phyloP scores from a whole-genome alignment of 257 asterid species.

The Solanum sejunctum region DNA sequence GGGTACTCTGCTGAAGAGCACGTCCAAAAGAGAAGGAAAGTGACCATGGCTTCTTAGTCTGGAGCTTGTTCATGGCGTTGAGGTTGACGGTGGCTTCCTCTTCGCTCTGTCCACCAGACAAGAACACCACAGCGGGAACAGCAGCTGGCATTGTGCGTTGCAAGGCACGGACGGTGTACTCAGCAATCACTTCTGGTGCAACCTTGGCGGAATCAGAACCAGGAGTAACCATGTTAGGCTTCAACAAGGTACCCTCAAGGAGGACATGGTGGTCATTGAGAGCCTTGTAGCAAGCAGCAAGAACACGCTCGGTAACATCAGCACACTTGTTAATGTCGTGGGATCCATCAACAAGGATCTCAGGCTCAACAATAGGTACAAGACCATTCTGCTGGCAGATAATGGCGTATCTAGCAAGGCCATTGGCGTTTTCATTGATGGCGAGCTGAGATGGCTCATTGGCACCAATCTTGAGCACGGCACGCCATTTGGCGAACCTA shows the following conservation, averaged over 20 bases:
- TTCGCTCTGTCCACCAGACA: slow-evolving; percentile 63
- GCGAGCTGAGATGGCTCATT: slow-evolving; percentile 52
- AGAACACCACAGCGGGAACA: slow-evolving; percentile 51
- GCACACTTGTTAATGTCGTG: slow-evolving; percentile 46
- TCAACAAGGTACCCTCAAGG: slow-evolving; percentile 46
- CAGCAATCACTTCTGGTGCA: slow-evolving; percentile 51
- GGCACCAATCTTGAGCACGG: slow-evolving; percentile 48
- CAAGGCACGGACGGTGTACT: slow-evolving; percentile 46
- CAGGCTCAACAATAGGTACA: slow-evolving; percentile 61
- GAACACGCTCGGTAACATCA: slow-evolving; percentile 51
- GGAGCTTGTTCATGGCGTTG: slow-evolving; percentile 50
- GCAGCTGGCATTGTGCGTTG: slow-evolving; percentile 63
- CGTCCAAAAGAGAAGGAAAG: slow-evolving; percentile 47
- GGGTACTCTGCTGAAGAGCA: slow-evolving; percentile 60
- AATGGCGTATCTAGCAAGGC: slow-evolving; percentile 51
- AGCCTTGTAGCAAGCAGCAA: slow-evolving; percentile 66
- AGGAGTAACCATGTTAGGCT: slow-evolving; percentile 67
- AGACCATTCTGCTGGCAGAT: slow-evolving; percentile 58
- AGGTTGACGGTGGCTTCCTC: slow-evolving; percentile 49
- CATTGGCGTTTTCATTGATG: slow-evolving; percentile 46
- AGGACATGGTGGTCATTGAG: slow-evolving; percentile 53
- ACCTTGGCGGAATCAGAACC: slow-evolving; percentile 48
- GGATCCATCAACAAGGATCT: slow-evolving; percentile 57
- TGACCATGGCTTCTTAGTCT: slow-evolving; percentile 56
- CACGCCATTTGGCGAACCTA: slow-evolving; percentile 56